Evolutionary conservation across 768 basidiomycete genomes (phyloP).

Genomic region (Neoboletus subvelutipes): DNA sequence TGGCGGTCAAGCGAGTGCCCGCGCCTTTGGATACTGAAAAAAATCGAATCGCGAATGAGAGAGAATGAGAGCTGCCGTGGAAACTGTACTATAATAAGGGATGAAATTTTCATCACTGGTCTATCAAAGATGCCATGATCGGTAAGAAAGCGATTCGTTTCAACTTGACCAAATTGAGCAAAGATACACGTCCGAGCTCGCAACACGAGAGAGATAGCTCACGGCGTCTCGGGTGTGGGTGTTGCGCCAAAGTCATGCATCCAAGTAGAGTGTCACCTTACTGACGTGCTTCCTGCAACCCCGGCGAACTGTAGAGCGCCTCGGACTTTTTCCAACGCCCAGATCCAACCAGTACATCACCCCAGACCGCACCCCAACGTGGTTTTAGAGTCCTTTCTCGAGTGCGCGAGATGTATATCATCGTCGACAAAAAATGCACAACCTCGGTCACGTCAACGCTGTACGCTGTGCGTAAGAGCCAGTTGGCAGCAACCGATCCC

Average conservation of each 20-base stretch:
- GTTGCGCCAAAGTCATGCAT: background rate
- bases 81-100: background rate
- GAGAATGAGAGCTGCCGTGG: background rate
- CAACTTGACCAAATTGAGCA: no score
- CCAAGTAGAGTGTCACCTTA: background rate
- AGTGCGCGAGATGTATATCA: no score
- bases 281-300: background rate
- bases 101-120: background rate
- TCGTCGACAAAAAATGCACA: no score
- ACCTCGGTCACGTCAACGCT: no score
- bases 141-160: background rate
- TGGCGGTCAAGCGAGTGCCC: constrained; percentile 9
- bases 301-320: no score
- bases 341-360: no score
- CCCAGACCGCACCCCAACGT: no score
- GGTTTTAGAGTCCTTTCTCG: no score
- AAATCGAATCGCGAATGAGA: background rate
- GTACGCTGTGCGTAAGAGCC: no score
- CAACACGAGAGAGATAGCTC: background rate
- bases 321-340: no score
- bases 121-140: background rate
- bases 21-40: constrained; percentile 18
- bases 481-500: no score
- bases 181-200: background rate
- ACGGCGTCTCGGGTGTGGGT: background rate